Percentiles rank a stretch among this genome's conserved stretches.
phyloP scores from a whole-genome alignment of 768 basidiomycete species.

The Trametes sanguinea region DNA sequence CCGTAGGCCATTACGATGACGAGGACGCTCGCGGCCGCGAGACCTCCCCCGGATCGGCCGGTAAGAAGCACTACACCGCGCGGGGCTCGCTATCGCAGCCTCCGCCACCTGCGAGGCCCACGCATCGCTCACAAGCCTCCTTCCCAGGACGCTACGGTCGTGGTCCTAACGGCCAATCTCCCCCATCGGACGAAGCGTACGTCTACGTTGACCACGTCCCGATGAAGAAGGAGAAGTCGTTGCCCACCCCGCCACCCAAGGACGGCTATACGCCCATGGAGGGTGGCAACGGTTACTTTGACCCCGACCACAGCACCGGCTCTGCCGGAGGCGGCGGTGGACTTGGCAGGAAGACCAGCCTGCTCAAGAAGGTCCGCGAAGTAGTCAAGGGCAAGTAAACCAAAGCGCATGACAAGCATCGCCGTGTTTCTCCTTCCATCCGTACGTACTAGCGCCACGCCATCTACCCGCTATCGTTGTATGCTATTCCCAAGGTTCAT shows the following conservation, averaged over 20 bases:
- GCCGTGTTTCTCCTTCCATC: background rate
- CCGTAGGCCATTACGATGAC: constrained; percentile 49
- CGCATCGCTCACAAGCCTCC: constrained; percentile 72
- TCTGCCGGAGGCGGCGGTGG: constrained; percentile 35
- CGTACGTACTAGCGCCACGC: constrained; percentile 4
- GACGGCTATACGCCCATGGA: constrained; percentile 34
- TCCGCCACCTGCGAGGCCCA: constrained; percentile 46
- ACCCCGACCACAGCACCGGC: constrained; percentile 35
- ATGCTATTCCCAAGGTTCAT: constrained; percentile 9
- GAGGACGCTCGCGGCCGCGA: constrained; percentile 43
- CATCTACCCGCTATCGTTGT: constrained; percentile 5
- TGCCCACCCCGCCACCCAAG: constrained; percentile 45
- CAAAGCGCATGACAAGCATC: background rate
- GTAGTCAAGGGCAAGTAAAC: constrained; percentile 58
- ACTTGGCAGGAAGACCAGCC: constrained; percentile 72
- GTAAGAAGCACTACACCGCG: constrained; percentile 33
- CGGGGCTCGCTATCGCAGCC: constrained; percentile 7
- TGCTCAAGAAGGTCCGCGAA: constrained; percentile 78
- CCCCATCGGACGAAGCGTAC: constrained; percentile 52
- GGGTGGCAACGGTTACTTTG: constrained; percentile 50
- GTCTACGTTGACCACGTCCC: constrained; percentile 58
- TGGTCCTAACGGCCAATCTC: constrained; percentile 35
- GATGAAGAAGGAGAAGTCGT: constrained; percentile 52
- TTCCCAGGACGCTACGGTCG: constrained; percentile 73
- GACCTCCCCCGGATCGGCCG: constrained; percentile 47